Percentiles rank a stretch among this genome's conserved stretches.
Conservation (phyloP, 1,284 basidiomycete species). For the Lignosus rhinocerotis region DNA sequence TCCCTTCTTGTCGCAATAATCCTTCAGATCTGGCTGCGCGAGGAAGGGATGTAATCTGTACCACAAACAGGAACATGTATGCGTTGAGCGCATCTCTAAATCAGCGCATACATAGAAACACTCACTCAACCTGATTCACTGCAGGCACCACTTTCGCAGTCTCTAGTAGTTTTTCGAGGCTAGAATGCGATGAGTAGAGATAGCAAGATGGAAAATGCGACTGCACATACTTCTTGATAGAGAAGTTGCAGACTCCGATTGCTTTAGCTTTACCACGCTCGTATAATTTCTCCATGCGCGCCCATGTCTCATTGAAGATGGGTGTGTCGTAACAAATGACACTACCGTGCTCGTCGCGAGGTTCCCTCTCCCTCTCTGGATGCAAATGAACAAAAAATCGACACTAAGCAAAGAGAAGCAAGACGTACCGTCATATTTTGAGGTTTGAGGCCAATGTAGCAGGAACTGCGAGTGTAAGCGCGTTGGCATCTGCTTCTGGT, state of each 20-base stretch:
- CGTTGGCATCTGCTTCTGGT: background rate
- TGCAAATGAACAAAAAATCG: background rate
- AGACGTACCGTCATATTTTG: slow-evolving; percentile 25
- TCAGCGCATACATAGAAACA: slow-evolving; percentile 24
- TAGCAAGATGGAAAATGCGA: background rate
- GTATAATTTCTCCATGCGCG: slow-evolving; percentile 56
- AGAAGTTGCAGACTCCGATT: slow-evolving; percentile 74
- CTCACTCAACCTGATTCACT: slow-evolving; percentile 63
- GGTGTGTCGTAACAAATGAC: slow-evolving; percentile 42
- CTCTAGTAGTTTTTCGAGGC: slow-evolving; percentile 44
- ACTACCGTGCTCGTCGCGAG: slow-evolving; percentile 25
- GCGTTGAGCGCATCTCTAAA: slow-evolving; percentile 26
- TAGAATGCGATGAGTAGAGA: slow-evolving; percentile 15
- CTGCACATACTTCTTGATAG: slow-evolving; percentile 45
- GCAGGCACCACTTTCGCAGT: slow-evolving; percentile 53
- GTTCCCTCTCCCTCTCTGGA: slow-evolving; percentile 25
- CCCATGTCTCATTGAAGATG: slow-evolving; percentile 55
- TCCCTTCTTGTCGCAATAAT: slow-evolving; percentile 56
- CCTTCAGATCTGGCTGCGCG: slow-evolving; percentile 55
- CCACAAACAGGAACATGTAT: background rate
- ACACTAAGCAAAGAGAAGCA: no score
- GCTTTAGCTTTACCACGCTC: slow-evolving; percentile 48
- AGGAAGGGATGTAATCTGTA: slow-evolving; percentile 48
- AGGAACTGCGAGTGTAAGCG: slow-evolving; percentile 27
- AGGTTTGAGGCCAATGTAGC: slow-evolving; percentile 36